A percentile compares a stretch with the other conserved stretches of the same genome.
These are phyloP conservation scores for Fomitopsis betulina DNA, from an alignment of 1,284 basidiomycete genomes.

Conservation along the genomic window DNA sequence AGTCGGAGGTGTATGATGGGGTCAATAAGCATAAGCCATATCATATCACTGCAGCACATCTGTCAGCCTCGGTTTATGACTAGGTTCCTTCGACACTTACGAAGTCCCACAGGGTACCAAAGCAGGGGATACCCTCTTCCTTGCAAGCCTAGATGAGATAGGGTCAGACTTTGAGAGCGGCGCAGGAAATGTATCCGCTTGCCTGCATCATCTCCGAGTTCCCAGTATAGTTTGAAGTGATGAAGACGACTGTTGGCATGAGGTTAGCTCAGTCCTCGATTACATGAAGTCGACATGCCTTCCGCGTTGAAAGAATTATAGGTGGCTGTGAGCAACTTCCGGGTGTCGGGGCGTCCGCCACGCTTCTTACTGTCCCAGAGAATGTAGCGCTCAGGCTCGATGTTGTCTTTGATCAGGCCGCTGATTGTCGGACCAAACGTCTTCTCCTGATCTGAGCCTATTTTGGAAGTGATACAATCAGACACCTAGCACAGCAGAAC, in stretches of 20 bases:
- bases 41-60: background rate
- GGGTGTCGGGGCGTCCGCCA: slow-evolving; percentile 70
- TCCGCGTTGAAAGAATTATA: slow-evolving; percentile 67
- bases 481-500: background rate
- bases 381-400: slow-evolving; percentile 65
- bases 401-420: slow-evolving; percentile 61
- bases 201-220: slow-evolving; percentile 68
- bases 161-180: background rate
- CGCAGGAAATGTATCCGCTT: slow-evolving; percentile 2
- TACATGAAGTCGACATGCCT: slow-evolving; percentile 33
- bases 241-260: slow-evolving; percentile 57
- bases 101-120: slow-evolving; percentile 73
- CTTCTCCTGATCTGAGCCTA: slow-evolving; percentile 72
- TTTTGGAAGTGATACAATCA: background rate
- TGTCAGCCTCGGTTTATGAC: background rate
- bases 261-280: background rate
- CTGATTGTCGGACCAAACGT: slow-evolving; percentile 75
- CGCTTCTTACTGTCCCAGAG: slow-evolving; percentile 70
- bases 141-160: slow-evolving; percentile 51
- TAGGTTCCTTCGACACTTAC: slow-evolving; percentile 31
- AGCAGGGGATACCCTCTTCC: slow-evolving; percentile 63
- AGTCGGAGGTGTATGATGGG: background rate
- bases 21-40: too few species aligned
- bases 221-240: slow-evolving; percentile 71
- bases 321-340: slow-evolving; percentile 67